Conservation (phyloP, 768 basidiomycete genomes). For the Pisolithus marmoratus region DNA sequence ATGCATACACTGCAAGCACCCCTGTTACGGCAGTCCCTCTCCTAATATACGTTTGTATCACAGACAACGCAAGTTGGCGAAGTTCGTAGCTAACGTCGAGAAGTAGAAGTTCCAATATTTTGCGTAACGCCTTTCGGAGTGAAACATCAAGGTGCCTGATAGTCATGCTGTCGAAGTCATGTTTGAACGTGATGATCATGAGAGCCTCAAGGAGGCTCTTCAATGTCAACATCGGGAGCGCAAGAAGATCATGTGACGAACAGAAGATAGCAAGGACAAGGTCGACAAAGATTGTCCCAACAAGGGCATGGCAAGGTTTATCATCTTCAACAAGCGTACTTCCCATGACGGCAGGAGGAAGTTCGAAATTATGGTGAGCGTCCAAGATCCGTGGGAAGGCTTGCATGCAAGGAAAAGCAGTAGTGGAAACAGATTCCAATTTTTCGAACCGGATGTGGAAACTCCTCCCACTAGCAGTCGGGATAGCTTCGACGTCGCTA, state of each 20-base stretch:
- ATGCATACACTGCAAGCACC: slow-evolving; percentile 8
- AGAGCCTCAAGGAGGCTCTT: slow-evolving; percentile 61
- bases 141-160: slow-evolving; percentile 49
- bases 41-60: slow-evolving; percentile 57
- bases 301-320: slow-evolving; percentile 37
- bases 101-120: slow-evolving; percentile 45
- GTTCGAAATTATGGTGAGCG: slow-evolving; percentile 42
- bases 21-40: slow-evolving; percentile 39
- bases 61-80: slow-evolving; percentile 58
- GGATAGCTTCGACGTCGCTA: slow-evolving; percentile 39
- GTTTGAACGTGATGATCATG: slow-evolving; percentile 65
- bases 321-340: slow-evolving; percentile 36
- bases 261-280: slow-evolving; percentile 47
- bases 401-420: slow-evolving; percentile 50
- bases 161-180: slow-evolving; percentile 55
- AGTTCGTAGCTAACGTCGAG: slow-evolving; percentile 60
- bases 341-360: slow-evolving; percentile 44
- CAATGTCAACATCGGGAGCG: slow-evolving; percentile 49
- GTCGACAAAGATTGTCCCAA: slow-evolving; percentile 64
- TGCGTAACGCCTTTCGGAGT: slow-evolving; percentile 48
- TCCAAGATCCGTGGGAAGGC: slow-evolving; percentile 58
- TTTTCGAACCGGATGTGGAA: slow-evolving; percentile 53
- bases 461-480: slow-evolving; percentile 41
- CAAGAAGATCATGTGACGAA: slow-evolving; percentile 37
- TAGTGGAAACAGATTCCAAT: slow-evolving; percentile 35